Conservation (phyloP, 176 grass and related monocot genomes). For the Cocos nucifera region DNA sequence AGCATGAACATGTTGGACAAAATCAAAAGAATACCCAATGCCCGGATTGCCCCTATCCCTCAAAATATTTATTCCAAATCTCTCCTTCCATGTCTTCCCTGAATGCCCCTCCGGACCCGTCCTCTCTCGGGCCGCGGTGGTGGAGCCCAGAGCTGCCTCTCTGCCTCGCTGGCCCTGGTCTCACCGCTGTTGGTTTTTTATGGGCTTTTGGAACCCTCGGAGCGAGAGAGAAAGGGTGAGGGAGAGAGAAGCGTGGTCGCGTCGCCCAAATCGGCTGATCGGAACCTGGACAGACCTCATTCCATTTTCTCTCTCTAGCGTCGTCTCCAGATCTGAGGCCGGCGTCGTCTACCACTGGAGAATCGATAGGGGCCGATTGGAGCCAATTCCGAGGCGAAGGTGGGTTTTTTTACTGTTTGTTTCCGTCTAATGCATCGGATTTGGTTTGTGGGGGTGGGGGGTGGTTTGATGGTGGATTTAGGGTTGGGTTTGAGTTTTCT, state of each 20-base stretch:
- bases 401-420: slow-evolving; percentile 1
- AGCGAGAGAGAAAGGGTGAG: background rate
- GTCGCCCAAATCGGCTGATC: background rate
- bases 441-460: background rate
- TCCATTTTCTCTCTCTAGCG: too few relatives aligned
- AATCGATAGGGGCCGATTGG: background rate
- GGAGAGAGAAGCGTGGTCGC: background rate
- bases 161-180: background rate
- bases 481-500: too few relatives aligned
- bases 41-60: too few relatives aligned
- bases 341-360: background rate
- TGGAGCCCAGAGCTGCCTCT: background rate
- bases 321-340: too few relatives aligned
- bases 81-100: too few relatives aligned
- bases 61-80: too few relatives aligned
- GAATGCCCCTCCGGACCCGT: too few relatives aligned
- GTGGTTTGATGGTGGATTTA: too few relatives aligned
- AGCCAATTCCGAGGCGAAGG: background rate
- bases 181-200: background rate
- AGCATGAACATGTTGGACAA: too few relatives aligned
- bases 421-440: background rate
- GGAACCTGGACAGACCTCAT: background rate
- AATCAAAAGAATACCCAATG: too few relatives aligned
- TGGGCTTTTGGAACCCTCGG: background rate
- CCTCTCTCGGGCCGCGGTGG: too few relatives aligned